Evolutionary conservation across 139 green algal species (phyloP).

Genomic region (Trebouxia sp.): DNA sequence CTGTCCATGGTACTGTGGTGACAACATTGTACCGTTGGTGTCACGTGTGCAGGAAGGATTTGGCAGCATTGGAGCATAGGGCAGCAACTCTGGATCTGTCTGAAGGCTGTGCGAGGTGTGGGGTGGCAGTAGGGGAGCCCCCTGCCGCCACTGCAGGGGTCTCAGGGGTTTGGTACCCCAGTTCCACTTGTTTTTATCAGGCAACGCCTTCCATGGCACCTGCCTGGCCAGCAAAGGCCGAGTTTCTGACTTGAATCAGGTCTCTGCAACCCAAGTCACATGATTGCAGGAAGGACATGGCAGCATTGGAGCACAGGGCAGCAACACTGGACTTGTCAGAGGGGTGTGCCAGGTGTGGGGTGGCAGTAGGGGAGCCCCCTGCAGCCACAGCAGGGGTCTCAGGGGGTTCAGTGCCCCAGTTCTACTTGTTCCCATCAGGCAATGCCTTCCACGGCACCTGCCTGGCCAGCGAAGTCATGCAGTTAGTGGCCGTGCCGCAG

Average conservation of each 20-base stretch:
- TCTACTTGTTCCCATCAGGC: conserved; percentile 82
- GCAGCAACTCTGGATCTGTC: conserved; percentile 51
- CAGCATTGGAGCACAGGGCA: conserved; percentile 42
- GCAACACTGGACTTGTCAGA: conserved; percentile 57
- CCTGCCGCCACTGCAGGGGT: conserved; percentile 38
- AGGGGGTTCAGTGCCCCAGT: conserved; percentile 62
- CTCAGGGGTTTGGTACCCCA: conserved; percentile 54
- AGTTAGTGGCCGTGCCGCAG: conserved; percentile 35
- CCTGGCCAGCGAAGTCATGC: conserved; percentile 58
- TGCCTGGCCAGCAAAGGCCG: conserved; percentile 65
- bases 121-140: conserved; percentile 43
- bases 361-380: conserved; percentile 47
- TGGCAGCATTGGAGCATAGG: conserved; percentile 47
- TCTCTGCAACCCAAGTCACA: too few relatives aligned
- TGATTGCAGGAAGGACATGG: conserved; percentile 50
- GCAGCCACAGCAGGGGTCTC: conserved; percentile 32
- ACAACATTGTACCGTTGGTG: too few relatives aligned
- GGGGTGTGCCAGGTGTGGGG: conserved; percentile 63
- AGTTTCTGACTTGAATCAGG: too few relatives aligned
- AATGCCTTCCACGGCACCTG: conserved; percentile 71
- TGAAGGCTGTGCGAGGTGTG: conserved; percentile 66
- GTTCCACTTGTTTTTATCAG: conserved; percentile 79
- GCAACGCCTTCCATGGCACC: conserved; percentile 62
- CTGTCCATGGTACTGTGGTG: conserved; percentile 65
- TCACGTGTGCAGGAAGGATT: conserved; percentile 46